A percentile compares a stretch with the other conserved stretches of the same genome.
Evolutionary conservation across 2,329 filamentous ascomycete species (phyloP).

Genomic region (Huntiella moniliformis): DNA sequence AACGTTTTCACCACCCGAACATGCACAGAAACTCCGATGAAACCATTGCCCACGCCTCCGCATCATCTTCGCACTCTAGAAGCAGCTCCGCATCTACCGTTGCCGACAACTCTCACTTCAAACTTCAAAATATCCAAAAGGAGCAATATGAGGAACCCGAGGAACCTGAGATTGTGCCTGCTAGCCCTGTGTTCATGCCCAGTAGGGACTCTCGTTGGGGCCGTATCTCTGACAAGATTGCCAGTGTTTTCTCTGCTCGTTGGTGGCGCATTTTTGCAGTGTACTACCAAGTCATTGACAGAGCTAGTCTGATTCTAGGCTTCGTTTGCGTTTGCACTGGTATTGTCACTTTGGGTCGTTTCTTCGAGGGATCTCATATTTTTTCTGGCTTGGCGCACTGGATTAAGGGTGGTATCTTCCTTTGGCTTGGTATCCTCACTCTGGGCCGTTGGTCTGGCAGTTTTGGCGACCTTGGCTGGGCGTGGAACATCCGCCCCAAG

Average conservation of each 20-base stretch:
- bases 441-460: constrained; percentile 79
- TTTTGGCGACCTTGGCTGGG: constrained; percentile 83
- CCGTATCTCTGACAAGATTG: not conserved
- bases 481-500: constrained; percentile 71
- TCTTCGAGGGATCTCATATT: constrained; percentile 52
- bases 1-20: constrained; percentile 15
- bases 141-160: constrained; percentile 27
- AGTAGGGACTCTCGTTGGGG: not conserved
- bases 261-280: constrained; percentile 32
- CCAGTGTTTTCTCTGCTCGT: constrained; percentile 17
- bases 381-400: constrained; percentile 84
- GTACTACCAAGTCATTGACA: constrained; percentile 51
- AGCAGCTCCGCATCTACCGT: constrained; percentile 40
- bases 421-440: constrained; percentile 77
- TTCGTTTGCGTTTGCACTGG: constrained; percentile 57
- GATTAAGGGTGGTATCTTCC: constrained; percentile 87
- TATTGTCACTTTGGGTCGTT: constrained; percentile 57
- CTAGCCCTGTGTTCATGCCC: not conserved
- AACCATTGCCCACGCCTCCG: constrained; percentile 58
- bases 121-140: constrained; percentile 21
- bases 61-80: constrained; percentile 42
- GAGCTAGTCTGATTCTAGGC: constrained; percentile 58
- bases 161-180: constrained; percentile 21
- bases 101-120: constrained; percentile 26
- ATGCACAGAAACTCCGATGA: constrained; percentile 43